These are phyloP conservation scores for Boletellus dicymbophilus DNA, from an alignment of 1,284 basidiomycete genomes.

Conservation along the genomic window DNA sequence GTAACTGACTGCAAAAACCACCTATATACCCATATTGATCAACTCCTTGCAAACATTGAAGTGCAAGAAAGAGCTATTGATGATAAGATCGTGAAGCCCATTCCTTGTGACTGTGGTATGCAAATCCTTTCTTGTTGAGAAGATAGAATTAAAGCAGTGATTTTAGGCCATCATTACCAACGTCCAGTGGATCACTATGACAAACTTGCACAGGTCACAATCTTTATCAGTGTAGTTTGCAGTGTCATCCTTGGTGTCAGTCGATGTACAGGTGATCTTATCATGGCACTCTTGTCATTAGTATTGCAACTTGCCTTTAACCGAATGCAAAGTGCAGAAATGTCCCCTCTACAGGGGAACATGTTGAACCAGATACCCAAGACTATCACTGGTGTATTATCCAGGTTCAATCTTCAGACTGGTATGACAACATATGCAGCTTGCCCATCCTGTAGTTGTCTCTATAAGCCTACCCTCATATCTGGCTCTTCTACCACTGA, in stretches of 20 bases:
- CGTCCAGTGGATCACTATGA: background rate
- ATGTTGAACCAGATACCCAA: background rate
- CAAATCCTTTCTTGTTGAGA: background rate
- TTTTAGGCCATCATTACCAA: background rate
- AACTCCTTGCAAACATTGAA: background rate
- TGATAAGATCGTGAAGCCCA: background rate
- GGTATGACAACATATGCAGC: background rate
- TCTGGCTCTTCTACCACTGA: background rate
- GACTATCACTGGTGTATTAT: background rate
- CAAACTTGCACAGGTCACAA: background rate
- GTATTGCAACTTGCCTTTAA: background rate
- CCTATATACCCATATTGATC: background rate
- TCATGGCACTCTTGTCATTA: background rate
- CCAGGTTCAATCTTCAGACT: background rate
- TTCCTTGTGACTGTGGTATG: background rate
- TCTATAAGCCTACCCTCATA: background rate
- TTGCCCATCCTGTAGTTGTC: constrained; percentile 4
- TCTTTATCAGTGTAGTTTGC: background rate
- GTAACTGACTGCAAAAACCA: background rate
- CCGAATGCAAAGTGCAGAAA: too few relatives aligned
- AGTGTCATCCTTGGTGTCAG: background rate
- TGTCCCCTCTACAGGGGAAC: background rate
- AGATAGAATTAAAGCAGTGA: background rate
- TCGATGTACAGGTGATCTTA: background rate
- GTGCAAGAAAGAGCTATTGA: background rate